Conservation (phyloP, 352 stramenopile species). For the Pythium insidiosum region DNA sequence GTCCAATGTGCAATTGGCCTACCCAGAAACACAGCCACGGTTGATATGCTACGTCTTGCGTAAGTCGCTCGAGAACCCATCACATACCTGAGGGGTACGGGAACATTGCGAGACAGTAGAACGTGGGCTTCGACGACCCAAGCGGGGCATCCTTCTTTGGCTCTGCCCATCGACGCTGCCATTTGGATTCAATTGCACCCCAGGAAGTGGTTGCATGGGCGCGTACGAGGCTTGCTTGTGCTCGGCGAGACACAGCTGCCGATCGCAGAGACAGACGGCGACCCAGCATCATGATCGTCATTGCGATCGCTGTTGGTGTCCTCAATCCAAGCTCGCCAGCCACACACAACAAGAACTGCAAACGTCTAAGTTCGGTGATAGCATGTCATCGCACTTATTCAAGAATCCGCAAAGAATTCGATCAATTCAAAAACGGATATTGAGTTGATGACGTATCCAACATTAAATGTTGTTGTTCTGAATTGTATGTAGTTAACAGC, state of each 20-base stretch:
- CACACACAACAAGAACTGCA: too few relatives aligned
- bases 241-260: not conserved
- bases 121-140: conserved; percentile 27
- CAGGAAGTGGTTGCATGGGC: conserved; percentile 22
- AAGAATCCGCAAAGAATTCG: not conserved
- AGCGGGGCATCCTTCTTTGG: not conserved
- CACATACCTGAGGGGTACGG: conserved; percentile 94
- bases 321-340: too few relatives aligned
- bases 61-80: not conserved
- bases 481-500: too few relatives aligned
- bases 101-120: conserved; percentile 97
- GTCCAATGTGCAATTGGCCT: conserved; percentile 96
- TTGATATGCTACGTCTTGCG: not conserved
- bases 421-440: too few relatives aligned
- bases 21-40: not conserved
- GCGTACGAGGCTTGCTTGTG: not conserved
- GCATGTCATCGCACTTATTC: not conserved
- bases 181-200: conserved; percentile 56
- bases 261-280: too few relatives aligned
- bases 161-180: conserved; percentile 58
- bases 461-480: too few relatives aligned
- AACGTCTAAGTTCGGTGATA: too few relatives aligned
- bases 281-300: too few relatives aligned
- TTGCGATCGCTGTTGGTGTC: too few relatives aligned
- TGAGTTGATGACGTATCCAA: too few relatives aligned